Conservation (phyloP, 1,284 basidiomycete species). For the Cutaneotrichosporon spelunceum region DNA sequence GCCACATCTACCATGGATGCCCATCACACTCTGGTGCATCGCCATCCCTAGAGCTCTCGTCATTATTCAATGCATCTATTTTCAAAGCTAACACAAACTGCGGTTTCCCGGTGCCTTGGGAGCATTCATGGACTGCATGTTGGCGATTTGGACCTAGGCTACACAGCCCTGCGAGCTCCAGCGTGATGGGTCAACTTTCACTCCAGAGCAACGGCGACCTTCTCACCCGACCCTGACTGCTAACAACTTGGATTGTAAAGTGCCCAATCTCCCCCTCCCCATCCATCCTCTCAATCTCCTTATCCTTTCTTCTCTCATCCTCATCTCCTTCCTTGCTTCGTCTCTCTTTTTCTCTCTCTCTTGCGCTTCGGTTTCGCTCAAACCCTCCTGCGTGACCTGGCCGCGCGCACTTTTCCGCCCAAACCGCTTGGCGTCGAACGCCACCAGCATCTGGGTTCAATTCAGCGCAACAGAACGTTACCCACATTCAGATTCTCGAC, state of each 20-base stretch:
- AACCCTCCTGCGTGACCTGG: not conserved
- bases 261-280: not conserved
- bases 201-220: too few species aligned
- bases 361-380: constrained; percentile 7
- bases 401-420: constrained; percentile 4
- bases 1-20: not conserved
- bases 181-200: too few species aligned
- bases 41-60: not conserved
- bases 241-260: too few species aligned
- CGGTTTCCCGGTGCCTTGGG: not conserved
- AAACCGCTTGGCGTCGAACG: not conserved
- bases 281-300: not conserved
- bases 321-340: constrained; percentile 3
- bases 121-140: not conserved
- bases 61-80: not conserved
- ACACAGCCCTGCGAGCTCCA: too few species aligned
- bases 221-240: too few species aligned
- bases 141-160: too few species aligned
- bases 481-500: not conserved
- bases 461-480: constrained; percentile 2
- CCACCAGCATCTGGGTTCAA: not conserved
- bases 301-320: not conserved
- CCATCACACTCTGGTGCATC: not conserved
- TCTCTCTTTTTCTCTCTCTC: constrained; percentile 8
- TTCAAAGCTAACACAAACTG: not conserved